phyloP scores from a whole-genome alignment of 352 stramenopile species.

The Blastocystis sp. region DNA sequence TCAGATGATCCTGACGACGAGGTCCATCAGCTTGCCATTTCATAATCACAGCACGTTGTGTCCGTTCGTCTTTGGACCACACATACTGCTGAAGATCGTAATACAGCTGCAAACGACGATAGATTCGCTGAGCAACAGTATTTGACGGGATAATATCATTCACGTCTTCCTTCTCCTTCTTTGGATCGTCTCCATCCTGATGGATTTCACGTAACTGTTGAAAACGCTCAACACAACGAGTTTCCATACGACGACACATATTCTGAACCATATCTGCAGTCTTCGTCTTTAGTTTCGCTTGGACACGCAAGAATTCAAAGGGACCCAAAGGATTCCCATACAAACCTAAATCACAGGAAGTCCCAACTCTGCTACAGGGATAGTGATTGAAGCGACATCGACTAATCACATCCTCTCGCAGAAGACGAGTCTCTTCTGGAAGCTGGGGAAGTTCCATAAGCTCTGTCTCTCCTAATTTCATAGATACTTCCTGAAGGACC shows the following conservation, averaged over 20 bases:
- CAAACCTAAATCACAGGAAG: background rate
- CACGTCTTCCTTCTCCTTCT: constrained; percentile 60
- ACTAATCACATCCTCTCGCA: background rate
- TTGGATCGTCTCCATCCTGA: constrained; percentile 13
- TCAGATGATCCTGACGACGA: constrained; percentile 23
- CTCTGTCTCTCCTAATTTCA: constrained; percentile 15
- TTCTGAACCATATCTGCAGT: constrained; percentile 1
- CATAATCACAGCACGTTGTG: background rate
- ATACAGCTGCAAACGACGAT: constrained; percentile 36
- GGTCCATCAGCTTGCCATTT: background rate
- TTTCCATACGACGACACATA: constrained; percentile 54
- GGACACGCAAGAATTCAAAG: constrained; percentile 47
- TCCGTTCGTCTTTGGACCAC: constrained; percentile 27
- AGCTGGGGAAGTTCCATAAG: background rate
- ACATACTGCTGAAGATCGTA: constrained; percentile 59
- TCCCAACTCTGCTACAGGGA: background rate
- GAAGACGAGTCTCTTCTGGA: background rate
- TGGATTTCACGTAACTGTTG: constrained; percentile 19
- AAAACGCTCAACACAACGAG: constrained; percentile 10
- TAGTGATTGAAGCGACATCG: background rate
- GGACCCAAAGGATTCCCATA: constrained; percentile 42
- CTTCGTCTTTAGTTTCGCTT: constrained; percentile 59
- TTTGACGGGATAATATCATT: constrained; percentile 28
- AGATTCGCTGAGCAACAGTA: constrained; percentile 32
- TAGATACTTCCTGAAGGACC: background rate